phyloP scores from a whole-genome alignment of 306 rosid species.

The Begonia fuchsioides region DNA sequence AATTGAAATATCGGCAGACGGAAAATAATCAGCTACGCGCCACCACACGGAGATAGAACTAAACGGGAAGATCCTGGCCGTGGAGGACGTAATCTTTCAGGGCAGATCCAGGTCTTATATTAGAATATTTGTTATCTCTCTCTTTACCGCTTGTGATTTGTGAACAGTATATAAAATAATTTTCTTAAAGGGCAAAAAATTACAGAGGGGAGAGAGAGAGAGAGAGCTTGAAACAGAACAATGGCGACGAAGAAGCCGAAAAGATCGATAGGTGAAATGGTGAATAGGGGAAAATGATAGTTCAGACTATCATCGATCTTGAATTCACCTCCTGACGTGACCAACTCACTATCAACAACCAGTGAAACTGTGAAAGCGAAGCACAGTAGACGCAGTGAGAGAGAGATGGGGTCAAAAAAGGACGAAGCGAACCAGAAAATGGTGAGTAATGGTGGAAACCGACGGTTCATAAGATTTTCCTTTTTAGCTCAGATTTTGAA shows the following conservation, averaged over 20 bases:
- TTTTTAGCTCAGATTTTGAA: constrained; percentile 13
- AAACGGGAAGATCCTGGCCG: background rate
- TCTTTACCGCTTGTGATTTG: background rate
- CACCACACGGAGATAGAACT: background rate
- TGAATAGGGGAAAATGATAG: constrained; percentile 11
- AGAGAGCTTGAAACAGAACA: background rate
- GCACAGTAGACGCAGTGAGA: background rate
- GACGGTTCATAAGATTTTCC: constrained; percentile 10
- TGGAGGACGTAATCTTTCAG: background rate
- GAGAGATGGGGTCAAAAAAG: constrained; percentile 1
- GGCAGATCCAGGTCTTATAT: background rate
- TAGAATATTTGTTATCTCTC: background rate
- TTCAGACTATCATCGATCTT: constrained; percentile 5
- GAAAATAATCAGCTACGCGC: background rate
- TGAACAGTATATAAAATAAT: background rate
- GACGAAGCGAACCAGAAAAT: constrained; percentile 1
- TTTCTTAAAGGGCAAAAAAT: background rate
- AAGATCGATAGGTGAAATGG: constrained; percentile 19
- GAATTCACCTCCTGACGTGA: constrained; percentile 48
- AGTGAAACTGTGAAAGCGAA: constrained; percentile 19
- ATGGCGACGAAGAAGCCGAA: background rate
- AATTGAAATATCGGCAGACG: too few relatives aligned
- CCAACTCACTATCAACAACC: constrained; percentile 35
- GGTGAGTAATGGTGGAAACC: constrained; percentile 15
- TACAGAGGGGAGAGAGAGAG: background rate